Evolutionary conservation across 2,329 filamentous ascomycete genomes (phyloP).

Genomic region (Pochonia chlamydosporia): DNA sequence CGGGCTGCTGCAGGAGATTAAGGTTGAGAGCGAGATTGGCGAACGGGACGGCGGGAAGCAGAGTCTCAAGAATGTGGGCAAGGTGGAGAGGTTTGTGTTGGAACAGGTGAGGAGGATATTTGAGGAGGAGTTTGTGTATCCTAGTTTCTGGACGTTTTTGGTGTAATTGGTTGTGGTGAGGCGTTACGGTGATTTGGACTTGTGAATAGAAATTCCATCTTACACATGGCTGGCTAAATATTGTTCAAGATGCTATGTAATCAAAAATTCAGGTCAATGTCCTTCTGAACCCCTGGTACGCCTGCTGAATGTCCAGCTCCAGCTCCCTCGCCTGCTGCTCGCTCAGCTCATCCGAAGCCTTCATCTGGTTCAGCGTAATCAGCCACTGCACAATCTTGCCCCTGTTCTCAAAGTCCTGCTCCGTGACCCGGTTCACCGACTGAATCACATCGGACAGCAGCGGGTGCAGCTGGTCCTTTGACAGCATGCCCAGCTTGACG

Average conservation of each 20-base stretch:
- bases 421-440: constrained; percentile 93
- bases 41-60: constrained; percentile 87
- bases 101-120: constrained; percentile 96
- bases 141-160: constrained; percentile 96
- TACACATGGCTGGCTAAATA: not conserved
- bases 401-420: constrained; percentile 88
- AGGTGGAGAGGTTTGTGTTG: constrained; percentile 95
- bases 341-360: constrained; percentile 82
- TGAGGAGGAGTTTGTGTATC: constrained; percentile 97
- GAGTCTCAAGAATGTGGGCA: constrained; percentile 95
- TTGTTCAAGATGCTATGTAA: too few relatives aligned
- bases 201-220: too few relatives aligned
- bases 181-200: not conserved
- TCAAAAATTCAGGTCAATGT: constrained; percentile 50
- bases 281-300: constrained; percentile 89
- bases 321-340: constrained; percentile 85
- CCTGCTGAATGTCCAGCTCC: constrained; percentile 88
- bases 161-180: constrained; percentile 44
- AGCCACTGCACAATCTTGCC: constrained; percentile 99
- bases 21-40: constrained; percentile 96
- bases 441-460: constrained; percentile 93
- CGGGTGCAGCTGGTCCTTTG: constrained; percentile 95
- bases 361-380: constrained; percentile 96
- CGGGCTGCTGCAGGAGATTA: constrained; percentile 83
- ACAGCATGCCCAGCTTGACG: constrained; percentile 82